Conservation (phyloP, 306 rosid species). For the Malus asiatica region DNA sequence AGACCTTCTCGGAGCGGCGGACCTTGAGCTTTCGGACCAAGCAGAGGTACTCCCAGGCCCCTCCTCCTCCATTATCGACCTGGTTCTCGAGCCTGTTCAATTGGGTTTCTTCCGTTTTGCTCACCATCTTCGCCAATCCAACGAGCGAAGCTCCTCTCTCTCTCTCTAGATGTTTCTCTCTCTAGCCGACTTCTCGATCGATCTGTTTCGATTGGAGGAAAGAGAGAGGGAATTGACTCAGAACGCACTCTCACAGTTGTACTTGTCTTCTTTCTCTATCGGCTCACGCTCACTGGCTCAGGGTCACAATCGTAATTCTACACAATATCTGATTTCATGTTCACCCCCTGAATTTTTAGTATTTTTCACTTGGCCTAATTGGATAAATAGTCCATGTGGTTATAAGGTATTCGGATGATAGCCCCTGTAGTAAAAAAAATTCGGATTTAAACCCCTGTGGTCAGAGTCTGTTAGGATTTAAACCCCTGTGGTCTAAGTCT, state of each 20-base stretch:
- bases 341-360: background rate
- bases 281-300: background rate
- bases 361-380: no score
- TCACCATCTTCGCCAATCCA: constrained; percentile 63
- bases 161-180: constrained; percentile 1
- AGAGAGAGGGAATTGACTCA: constrained; percentile 1
- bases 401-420: no score
- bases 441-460: no score
- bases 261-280: background rate
- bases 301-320: background rate
- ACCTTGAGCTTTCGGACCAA: constrained; percentile 78
- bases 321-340: background rate
- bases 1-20: constrained; percentile 79
- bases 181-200: constrained; percentile 25
- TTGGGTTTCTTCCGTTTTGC: constrained; percentile 65
- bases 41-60: constrained; percentile 90
- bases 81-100: constrained; percentile 73
- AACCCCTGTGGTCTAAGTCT: no score
- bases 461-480: no score
- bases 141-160: background rate
- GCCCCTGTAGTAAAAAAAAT: no score
- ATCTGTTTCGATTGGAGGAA: constrained; percentile 19
- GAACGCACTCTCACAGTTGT: background rate
- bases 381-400: no score
- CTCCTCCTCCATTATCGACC: constrained; percentile 98